phyloP scores from a whole-genome alignment of 192 early-diverging fungal genomes.

The Coemansia sp. region DNA sequence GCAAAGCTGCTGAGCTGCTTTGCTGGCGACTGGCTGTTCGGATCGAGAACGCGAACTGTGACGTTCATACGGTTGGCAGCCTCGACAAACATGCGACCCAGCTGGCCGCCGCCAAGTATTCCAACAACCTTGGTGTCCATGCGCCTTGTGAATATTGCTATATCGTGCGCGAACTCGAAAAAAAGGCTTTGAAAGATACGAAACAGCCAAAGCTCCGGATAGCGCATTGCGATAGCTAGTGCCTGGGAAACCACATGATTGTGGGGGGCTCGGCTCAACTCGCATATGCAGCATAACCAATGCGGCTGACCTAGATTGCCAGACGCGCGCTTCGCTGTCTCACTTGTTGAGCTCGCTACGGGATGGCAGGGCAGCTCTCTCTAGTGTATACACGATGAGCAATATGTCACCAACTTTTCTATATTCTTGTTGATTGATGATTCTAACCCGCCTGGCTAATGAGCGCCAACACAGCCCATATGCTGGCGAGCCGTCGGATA shows the following conservation, averaged over 20 bases:
- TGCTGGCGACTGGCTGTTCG: slow-evolving; percentile 69
- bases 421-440: not conserved
- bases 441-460: not conserved
- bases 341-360: not conserved
- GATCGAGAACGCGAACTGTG: slow-evolving; percentile 80
- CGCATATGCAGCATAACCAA: not conserved
- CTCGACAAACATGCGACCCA: slow-evolving; percentile 97
- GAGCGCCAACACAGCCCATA: not conserved
- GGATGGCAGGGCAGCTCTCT: not conserved
- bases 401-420: not conserved
- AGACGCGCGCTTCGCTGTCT: not conserved
- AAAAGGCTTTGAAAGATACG: not conserved
- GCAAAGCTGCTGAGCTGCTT: slow-evolving; percentile 74
- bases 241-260: no score
- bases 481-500: not conserved
- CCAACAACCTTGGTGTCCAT: slow-evolving; percentile 50
- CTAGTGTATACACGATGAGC: not conserved
- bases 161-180: not conserved
- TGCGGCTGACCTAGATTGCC: not conserved
- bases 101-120: slow-evolving; percentile 87
- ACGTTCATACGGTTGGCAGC: slow-evolving; percentile 91
- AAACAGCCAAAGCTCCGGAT: no score
- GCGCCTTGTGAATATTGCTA: not conserved
- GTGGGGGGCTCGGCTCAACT: not conserved
- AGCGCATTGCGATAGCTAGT: no score